A percentile compares a stretch with the other conserved stretches of the same genome.
These are phyloP conservation scores for Umbelopsis sp. DNA, from an alignment of 192 early-diverging fungal species.

Conservation along the genomic window DNA sequence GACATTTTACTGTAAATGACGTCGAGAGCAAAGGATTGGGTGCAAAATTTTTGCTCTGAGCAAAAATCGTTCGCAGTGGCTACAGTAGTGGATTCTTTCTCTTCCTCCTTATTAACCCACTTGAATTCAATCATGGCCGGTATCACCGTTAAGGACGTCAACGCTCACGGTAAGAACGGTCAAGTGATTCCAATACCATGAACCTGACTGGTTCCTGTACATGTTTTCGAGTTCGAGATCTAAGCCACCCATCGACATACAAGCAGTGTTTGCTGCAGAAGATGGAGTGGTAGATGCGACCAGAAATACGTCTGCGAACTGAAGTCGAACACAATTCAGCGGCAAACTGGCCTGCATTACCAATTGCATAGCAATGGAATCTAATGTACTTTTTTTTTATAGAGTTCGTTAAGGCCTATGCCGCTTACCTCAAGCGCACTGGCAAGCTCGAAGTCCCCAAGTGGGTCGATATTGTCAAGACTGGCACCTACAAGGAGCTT, in stretches of 20 bases:
- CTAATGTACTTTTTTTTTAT: background rate
- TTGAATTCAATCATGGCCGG: constrained; percentile 60
- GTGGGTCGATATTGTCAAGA: constrained; percentile 99
- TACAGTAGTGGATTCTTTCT: constrained; percentile 13
- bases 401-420: constrained; percentile 72
- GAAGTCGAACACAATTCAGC: too few relatives aligned
- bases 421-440: constrained; percentile 98
- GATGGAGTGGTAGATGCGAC: too few relatives aligned
- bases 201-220: background rate
- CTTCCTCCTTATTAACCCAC: constrained; percentile 23
- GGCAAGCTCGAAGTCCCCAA: constrained; percentile 99
- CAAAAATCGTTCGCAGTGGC: constrained; percentile 18
- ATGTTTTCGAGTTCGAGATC: constrained; percentile 2
- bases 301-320: background rate
- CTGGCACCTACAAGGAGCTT: constrained; percentile 95
- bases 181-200: background rate
- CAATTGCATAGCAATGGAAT: too few relatives aligned
- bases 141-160: constrained; percentile 98
- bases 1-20: background rate
- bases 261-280: background rate
- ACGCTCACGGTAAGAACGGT: constrained; percentile 65
- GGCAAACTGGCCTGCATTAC: too few relatives aligned
- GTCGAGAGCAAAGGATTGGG: constrained; percentile 11
- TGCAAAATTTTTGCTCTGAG: constrained; percentile 19
- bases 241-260: constrained; percentile 1